A percentile compares a stretch with the other conserved stretches of the same genome.
Conservation (phyloP, 176 grass and related monocot species). For the Oryza brachyantha region DNA sequence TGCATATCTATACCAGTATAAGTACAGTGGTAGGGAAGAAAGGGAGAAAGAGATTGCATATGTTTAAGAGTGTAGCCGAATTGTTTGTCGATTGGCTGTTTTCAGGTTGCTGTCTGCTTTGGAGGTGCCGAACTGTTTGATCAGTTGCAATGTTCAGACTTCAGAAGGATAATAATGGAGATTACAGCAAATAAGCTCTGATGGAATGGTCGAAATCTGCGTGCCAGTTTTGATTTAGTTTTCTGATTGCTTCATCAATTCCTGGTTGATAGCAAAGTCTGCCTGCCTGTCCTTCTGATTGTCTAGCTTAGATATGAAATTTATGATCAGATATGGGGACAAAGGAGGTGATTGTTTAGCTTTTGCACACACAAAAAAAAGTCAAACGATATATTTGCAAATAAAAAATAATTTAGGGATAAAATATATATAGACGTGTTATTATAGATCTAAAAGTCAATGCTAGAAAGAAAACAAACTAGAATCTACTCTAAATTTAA, state of each 20-base stretch:
- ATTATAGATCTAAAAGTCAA: too few relatives aligned
- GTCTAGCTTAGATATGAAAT: not conserved
- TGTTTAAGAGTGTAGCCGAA: conserved; percentile 37
- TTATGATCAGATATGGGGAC: not conserved
- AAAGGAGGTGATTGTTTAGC: too few relatives aligned
- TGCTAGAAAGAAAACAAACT: too few relatives aligned
- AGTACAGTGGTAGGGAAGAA: not conserved
- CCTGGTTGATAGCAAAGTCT: too few relatives aligned
- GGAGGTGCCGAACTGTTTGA: conserved; percentile 6
- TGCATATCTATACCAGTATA: not conserved
- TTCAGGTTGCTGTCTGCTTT: conserved; percentile 46
- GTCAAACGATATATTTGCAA: too few relatives aligned
- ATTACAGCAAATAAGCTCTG: not conserved
- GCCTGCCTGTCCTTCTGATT: not conserved
- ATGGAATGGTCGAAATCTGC: not conserved
- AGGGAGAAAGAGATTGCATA: conserved; percentile 6
- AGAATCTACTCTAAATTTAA: too few relatives aligned
- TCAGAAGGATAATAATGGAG: not conserved
- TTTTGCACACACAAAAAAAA: too few relatives aligned
- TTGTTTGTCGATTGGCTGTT: conserved; percentile 39
- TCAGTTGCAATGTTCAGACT: not conserved
- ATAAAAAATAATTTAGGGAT: too few relatives aligned
- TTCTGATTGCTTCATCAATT: not conserved
- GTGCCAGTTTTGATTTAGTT: not conserved
- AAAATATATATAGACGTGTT: too few relatives aligned